Evolutionary conservation across 2,329 filamentous ascomycete genomes (phyloP).

Genomic region (Neofusicoccum sp.): DNA sequence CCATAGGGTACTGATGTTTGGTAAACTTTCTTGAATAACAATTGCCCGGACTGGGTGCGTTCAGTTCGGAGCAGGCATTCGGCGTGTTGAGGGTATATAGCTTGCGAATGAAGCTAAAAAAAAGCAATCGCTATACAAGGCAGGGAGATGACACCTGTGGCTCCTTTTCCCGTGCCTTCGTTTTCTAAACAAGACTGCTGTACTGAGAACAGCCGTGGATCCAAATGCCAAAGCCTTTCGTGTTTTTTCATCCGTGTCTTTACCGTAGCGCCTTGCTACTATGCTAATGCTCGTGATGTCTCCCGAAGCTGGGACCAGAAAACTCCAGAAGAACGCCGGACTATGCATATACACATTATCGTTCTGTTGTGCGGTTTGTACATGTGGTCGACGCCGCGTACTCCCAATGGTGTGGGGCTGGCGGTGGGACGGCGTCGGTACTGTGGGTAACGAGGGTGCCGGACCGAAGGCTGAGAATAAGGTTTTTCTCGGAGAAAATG

Average conservation of each 20-base stretch:
- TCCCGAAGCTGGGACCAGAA: background rate
- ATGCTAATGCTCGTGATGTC: background rate
- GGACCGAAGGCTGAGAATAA: background rate
- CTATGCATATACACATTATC: background rate
- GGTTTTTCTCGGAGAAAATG: background rate
- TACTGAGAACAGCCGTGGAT: background rate
- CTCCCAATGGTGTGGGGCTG: background rate
- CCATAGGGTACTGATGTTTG: no score
- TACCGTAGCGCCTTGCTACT: background rate
- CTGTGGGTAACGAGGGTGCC: background rate
- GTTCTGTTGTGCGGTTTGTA: background rate
- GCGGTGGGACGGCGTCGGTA: background rate
- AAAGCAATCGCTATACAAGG: background rate
- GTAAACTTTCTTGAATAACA: no score
- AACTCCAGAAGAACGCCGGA: background rate
- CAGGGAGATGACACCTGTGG: background rate
- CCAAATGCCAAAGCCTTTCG: background rate
- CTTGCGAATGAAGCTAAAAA: conserved; percentile 5
- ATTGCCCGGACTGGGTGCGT: no score
- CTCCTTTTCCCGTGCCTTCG: background rate
- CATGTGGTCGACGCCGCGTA: background rate
- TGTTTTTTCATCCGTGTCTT: background rate
- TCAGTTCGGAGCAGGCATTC: background rate
- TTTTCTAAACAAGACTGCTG: background rate
- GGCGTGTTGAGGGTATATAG: background rate